These are phyloP conservation scores for Aschersonia sp. DNA, from an alignment of 2,329 filamentous ascomycete species.

Conservation along the genomic window DNA sequence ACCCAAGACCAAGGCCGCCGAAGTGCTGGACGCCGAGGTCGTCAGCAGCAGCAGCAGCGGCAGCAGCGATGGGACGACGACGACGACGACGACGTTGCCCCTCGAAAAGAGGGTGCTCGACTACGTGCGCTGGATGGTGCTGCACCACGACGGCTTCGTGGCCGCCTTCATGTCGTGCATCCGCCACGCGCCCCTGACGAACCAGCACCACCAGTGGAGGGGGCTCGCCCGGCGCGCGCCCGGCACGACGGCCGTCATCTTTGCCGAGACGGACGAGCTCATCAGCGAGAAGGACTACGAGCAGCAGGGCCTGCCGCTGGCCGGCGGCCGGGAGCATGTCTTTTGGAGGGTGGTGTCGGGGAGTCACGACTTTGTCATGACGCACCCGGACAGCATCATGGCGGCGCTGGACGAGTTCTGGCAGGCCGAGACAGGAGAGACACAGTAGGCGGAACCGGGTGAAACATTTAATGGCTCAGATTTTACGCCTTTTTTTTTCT, in stretches of 20 bases:
- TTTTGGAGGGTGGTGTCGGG: conserved; percentile 36
- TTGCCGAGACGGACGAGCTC: conserved; percentile 36
- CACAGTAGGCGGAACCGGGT: not conserved
- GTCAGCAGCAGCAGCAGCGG: no score
- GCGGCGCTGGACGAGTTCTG: conserved; percentile 33
- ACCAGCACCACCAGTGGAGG: conserved; percentile 35
- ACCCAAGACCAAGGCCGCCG: conserved; percentile 10
- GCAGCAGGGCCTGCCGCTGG: conserved; percentile 31
- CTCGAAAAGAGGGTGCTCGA: conserved; percentile 32
- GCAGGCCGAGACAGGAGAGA: conserved; percentile 9
- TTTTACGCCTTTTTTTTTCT: no score
- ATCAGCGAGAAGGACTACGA: conserved; percentile 35
- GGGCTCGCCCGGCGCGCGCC: conserved; percentile 25
- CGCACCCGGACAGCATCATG: conserved; percentile 29
- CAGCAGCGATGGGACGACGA: no score
- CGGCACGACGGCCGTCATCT: conserved; percentile 33
- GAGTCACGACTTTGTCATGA: conserved; percentile 49
- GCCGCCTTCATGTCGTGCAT: conserved; percentile 45
- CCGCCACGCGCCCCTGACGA: conserved; percentile 36
- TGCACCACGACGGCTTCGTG: conserved; percentile 41
- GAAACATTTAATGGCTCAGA: no score
- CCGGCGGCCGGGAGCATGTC: conserved; percentile 34
- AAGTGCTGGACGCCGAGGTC: not conserved
- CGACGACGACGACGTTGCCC: conserved; percentile 8
- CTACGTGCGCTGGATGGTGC: conserved; percentile 44